These are phyloP conservation scores for Aphanoascus verrucosus DNA, from an alignment of 2,329 filamentous ascomycete genomes.

Conservation along the genomic window DNA sequence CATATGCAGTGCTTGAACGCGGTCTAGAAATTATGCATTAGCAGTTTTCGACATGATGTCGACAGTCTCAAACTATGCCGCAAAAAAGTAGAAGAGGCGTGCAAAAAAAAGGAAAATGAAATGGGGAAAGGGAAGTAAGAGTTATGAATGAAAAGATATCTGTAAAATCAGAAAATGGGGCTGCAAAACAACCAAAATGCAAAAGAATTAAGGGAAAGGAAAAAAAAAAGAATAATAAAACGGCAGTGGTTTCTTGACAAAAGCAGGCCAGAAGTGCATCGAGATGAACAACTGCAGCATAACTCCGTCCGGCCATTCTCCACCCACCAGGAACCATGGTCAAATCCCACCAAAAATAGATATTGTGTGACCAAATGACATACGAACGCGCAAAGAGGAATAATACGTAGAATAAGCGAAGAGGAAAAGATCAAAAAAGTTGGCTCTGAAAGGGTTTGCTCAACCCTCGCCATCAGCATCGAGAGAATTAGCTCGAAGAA, in stretches of 20 bases:
- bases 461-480: slow-evolving; percentile 22
- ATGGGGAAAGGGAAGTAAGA: too few relatives aligned
- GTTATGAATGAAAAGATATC: not conserved
- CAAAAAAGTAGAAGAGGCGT: not conserved
- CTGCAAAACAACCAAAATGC: not conserved
- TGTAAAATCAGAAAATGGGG: not conserved
- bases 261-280: not conserved
- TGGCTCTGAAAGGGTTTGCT: not conserved
- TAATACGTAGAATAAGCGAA: not conserved
- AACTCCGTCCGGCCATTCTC: not conserved
- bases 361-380: not conserved
- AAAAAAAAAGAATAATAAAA: not conserved
- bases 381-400: not conserved
- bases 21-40: too few relatives aligned
- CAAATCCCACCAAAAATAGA: not conserved
- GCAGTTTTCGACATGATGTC: too few relatives aligned
- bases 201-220: not conserved
- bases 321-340: not conserved
- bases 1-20: too few relatives aligned
- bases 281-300: not conserved
- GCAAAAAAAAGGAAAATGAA: not conserved
- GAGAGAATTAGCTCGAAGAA: slow-evolving; percentile 26
- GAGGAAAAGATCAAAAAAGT: not conserved
- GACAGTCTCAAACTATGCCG: not conserved
- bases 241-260: slow-evolving; percentile 1